Evolutionary conservation across 208 protist genomes (phyloP).

Genomic region (Balamuthia mandrillaris): DNA sequence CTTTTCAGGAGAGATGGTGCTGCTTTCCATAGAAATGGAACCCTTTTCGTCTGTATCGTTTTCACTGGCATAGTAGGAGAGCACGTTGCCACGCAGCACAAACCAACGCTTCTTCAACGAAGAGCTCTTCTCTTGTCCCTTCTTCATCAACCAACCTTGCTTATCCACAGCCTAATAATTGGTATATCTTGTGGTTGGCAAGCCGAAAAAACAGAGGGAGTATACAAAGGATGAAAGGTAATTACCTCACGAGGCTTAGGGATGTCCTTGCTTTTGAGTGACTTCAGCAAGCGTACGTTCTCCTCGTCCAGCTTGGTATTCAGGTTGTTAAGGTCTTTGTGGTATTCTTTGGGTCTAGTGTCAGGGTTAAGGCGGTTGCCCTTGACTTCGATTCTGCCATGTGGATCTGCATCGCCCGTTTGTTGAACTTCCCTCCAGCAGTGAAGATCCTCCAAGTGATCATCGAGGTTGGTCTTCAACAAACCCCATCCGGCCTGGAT

Average conservation of each 20-base stretch:
- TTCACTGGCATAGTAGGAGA: constrained; percentile 14
- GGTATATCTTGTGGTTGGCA: too few species aligned
- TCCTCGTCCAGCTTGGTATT: not conserved
- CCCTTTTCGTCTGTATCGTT: not conserved
- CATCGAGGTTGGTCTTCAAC: constrained; percentile 7
- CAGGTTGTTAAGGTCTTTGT: not conserved
- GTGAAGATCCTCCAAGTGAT: constrained; percentile 8
- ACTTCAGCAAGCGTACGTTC: not conserved
- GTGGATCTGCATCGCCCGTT: not conserved
- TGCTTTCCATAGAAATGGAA: not conserved
- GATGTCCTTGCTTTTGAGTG: not conserved
- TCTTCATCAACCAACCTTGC: not conserved
- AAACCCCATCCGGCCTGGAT: not conserved
- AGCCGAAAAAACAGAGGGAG: too few species aligned
- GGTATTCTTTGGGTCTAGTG: too few species aligned
- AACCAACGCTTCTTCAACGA: not conserved
- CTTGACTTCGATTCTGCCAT: not conserved
- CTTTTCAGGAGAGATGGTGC: not conserved
- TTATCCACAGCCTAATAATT: not conserved
- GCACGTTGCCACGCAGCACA: not conserved
- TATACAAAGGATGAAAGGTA: too few species aligned
- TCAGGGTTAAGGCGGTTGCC: too few species aligned
- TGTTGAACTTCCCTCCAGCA: not conserved
- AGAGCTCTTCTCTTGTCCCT: not conserved
- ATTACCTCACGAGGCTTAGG: too few species aligned